Base-by-base conservation (phyloP, 23 red algal genomes). In the Cyanidiococcus yangmingshanensis region DNA sequence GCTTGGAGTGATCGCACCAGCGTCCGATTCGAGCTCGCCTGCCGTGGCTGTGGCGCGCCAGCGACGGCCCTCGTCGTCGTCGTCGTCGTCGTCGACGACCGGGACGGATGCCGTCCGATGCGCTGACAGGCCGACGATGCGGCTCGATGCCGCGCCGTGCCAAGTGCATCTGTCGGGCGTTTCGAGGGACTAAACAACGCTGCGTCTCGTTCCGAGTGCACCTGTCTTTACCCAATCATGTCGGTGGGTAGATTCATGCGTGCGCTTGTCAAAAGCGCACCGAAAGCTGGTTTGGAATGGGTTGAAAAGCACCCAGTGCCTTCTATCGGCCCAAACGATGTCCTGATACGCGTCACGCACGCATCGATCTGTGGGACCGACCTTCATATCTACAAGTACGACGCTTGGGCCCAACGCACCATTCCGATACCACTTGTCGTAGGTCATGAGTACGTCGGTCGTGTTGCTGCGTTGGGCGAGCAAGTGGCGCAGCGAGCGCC, bases 381-480 rank as follows among this genome's bases (percentile, higher is more conserved):
- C 41, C 68, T 81, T 26, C 78, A 81, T 25, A 81, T 81, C 40
- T 81, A 40, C 68, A 58, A 58, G 3, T 81, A 71, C 38, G 78
- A 81, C 68, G 78, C 59, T 21, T 81, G 78, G 78, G 68, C 58
- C 3, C 59, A 81, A 41, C 78, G 78, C 3, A 81, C 78, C 0
- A 39, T 81, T 25, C 78, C 78, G 25, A n/a, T 59, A 34, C 78
- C 78, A 1, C 39, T 81, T 2, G 39, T 40, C 27, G 35, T 80
- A 34, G 78, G 78, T 1, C 78, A 81, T 32, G 78, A 81, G 38
- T 81, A 81, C 68, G 78, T 81, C 25, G 78, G 78, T 7, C 40
- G 68, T 31, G 59, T 81, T 59, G 78, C 78, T 31, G 78, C 78
- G 36, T 38, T 81, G 2, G 78, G 78, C 39, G 68, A 58, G 58